phyloP scores from a whole-genome alignment of 2,329 filamentous ascomycete genomes.

The Chrysoporthe puriensis region DNA sequence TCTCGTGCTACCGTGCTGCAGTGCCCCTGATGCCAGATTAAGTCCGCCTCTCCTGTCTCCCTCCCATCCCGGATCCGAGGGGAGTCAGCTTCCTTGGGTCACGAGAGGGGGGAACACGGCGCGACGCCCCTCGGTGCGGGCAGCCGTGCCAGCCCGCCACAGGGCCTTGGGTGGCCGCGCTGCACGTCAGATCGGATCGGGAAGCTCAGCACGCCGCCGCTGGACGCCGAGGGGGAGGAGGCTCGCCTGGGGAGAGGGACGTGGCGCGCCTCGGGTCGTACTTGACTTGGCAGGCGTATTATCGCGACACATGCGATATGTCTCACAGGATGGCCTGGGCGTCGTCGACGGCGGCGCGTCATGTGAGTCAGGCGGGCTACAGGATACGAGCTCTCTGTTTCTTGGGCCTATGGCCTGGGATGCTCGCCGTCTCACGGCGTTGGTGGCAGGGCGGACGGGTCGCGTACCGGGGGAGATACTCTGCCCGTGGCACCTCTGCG shows the following conservation, averaged over 20 bases:
- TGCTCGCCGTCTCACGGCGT: not conserved
- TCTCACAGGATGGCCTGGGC: too few relatives aligned
- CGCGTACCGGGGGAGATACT: too few relatives aligned
- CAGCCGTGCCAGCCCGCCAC: slow-evolving; percentile 3
- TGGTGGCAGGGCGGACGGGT: not conserved
- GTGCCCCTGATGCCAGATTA: slow-evolving; percentile 14
- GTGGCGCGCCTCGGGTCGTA: not conserved
- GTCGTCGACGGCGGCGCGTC: too few relatives aligned
- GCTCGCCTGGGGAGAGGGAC: not conserved
- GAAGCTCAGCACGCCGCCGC: slow-evolving; percentile 11
- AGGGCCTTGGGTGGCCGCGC: not conserved
- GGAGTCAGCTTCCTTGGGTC: not conserved
- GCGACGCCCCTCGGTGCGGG: slow-evolving; percentile 4
- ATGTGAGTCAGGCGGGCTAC: not conserved
- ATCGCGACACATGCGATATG: too few relatives aligned
- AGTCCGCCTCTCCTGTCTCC: not conserved
- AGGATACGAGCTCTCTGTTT: not conserved
- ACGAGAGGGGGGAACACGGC: not conserved
- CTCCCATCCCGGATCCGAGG: not conserved
- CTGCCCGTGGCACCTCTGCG: not conserved
- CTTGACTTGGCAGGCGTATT: too few relatives aligned
- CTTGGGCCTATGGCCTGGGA: not conserved
- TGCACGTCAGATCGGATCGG: slow-evolving; percentile 22
- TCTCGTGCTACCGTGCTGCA: slow-evolving; percentile 26
- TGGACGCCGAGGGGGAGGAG: slow-evolving; percentile 14